phyloP scores from a whole-genome alignment of 768 basidiomycete genomes.

The Candolleomyces efflorescens region DNA sequence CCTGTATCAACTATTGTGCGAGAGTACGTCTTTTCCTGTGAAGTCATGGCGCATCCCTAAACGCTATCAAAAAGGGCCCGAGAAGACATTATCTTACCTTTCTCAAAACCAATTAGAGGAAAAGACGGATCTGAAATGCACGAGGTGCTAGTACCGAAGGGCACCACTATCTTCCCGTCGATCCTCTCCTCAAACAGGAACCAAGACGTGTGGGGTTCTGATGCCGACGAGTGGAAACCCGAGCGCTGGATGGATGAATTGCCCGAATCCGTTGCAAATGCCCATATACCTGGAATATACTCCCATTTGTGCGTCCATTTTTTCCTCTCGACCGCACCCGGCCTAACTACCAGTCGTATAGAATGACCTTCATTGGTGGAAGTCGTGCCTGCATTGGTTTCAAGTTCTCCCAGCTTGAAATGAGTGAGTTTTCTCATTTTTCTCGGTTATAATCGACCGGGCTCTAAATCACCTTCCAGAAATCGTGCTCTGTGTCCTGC shows the following conservation, averaged over 20 bases:
- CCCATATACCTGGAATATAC: conserved; percentile 14
- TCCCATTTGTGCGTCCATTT: conserved; percentile 12
- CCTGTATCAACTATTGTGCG: conserved; percentile 11
- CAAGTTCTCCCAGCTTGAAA: conserved; percentile 47
- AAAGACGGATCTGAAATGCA: conserved; percentile 23
- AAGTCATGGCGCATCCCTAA: no score
- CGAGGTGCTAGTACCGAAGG: conserved; percentile 20
- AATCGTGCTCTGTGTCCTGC: conserved; percentile 20
- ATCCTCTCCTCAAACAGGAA: conserved; percentile 25
- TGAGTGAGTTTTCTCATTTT: conserved; percentile 29
- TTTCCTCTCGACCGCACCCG: background rate
- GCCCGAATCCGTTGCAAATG: conserved; percentile 23
- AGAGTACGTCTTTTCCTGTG: conserved; percentile 6
- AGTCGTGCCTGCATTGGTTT: conserved; percentile 43
- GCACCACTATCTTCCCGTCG: conserved; percentile 22
- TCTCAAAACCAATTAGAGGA: conserved; percentile 25
- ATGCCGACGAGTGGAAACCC: conserved; percentile 33
- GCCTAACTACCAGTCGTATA: conserved; percentile 8
- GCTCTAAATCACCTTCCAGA: conserved; percentile 12
- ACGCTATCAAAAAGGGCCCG: conserved; percentile 8
- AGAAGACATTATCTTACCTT: conserved; percentile 23
- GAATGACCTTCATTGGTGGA: conserved; percentile 44
- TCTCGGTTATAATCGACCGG: background rate
- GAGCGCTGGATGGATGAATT: conserved; percentile 34
- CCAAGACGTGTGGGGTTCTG: conserved; percentile 31